Percentiles rank a stretch among this genome's conserved stretches.
These are phyloP conservation scores for Arxiozyma slooffiae DNA, from an alignment of 1,139 yeast genomes.

Conservation along the genomic window DNA sequence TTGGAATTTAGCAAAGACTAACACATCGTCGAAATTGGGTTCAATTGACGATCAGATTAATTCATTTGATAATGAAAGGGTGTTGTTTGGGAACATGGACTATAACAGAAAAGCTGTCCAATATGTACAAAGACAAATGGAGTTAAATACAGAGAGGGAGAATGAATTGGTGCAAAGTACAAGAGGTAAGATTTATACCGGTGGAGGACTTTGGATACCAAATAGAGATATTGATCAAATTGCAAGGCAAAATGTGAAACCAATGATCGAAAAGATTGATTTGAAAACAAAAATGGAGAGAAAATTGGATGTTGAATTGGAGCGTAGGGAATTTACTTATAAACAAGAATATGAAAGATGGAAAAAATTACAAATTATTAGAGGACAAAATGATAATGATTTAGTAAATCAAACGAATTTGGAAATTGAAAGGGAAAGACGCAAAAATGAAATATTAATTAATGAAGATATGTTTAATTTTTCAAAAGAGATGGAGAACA, in stretches of 20 bases:
- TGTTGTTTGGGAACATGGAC: slow-evolving; percentile 31
- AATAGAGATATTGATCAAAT: slow-evolving; percentile 66
- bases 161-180: slow-evolving; percentile 12
- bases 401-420: slow-evolving; percentile 2
- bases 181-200: slow-evolving; percentile 43
- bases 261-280: slow-evolving; percentile 45
- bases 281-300: slow-evolving; percentile 61
- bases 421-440: not conserved
- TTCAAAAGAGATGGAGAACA: slow-evolving; percentile 3
- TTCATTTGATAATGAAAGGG: not conserved
- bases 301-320: slow-evolving; percentile 17
- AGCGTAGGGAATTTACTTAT: slow-evolving; percentile 3
- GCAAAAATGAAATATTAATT: not conserved
- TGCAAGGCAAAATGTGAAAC: slow-evolving; percentile 72
- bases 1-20: slow-evolving; percentile 5
- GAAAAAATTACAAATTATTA: slow-evolving; percentile 24
- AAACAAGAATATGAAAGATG: slow-evolving; percentile 30
- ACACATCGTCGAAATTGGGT: not conserved
- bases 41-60: not conserved
- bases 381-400: slow-evolving; percentile 6
- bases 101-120: slow-evolving; percentile 53
- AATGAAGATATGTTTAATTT: slow-evolving; percentile 1
- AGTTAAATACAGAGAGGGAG: slow-evolving; percentile 9
- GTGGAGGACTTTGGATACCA: slow-evolving; percentile 78
- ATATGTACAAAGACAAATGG: slow-evolving; percentile 36